Base-by-base conservation (phyloP, 1,139 yeast genomes). In the Geotrichum klebahnii region DNA sequence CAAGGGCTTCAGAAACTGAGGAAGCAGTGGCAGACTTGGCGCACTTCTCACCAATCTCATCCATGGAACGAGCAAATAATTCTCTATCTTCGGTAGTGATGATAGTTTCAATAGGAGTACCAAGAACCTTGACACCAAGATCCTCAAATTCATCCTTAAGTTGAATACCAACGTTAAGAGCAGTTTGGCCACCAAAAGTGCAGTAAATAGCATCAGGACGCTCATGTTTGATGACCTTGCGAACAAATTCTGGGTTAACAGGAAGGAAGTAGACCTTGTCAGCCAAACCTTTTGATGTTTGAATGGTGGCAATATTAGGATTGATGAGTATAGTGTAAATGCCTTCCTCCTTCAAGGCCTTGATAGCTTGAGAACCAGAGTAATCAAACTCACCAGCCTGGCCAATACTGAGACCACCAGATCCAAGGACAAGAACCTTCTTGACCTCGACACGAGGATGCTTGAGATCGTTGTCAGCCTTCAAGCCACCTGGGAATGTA, bases 331-430 rank as follows among this genome's bases (percentile, higher is more conserved):
- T 84, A 20, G 96, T 82, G 64, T 80, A 69, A 65, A 87, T 90
- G 64, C 85, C 79, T 50, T 95, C 95, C 71, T 92, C 97, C 67
- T 80, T 86, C 62, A 92, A 75, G 8, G 98, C 98, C 62, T 72
- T 72, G 62, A 72, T 72, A 39, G 76, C 76, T 71, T 87, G 96
- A 55, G 97, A 88, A 65, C 97, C 97, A 51, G 97, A 89, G 73
- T 92, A 92, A 71, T 92, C 99, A 67, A 92, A 92, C 74, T 92
- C 99, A 72, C 99, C 99, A 58, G 99, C 99, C 77, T 92, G 99
- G 64, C 99, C 99, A 70, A 92, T 92, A 53, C 96, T 85, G 63
- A 92, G 78, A 69, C 99, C 99, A 76, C 99, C 99, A 45, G 97
- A 90, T 60, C 99, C 99, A 63, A 92, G 79, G 55, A 92, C 95